Evolutionary conservation across 1,284 basidiomycete species (phyloP).

Genomic region (Inonotus hispidus): DNA sequence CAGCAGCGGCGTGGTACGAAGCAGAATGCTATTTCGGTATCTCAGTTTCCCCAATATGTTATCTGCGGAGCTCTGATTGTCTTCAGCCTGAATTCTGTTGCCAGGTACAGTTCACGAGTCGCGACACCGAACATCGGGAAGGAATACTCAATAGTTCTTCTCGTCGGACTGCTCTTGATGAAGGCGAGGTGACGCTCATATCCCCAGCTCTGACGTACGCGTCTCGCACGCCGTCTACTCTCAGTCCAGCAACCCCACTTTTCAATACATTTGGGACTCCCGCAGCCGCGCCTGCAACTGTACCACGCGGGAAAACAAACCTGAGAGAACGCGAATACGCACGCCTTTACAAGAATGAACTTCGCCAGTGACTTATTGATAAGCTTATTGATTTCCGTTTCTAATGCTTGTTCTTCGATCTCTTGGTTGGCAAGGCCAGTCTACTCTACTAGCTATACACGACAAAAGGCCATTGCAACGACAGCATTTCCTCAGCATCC

Average conservation of each 20-base stretch:
- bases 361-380: conserved; percentile 17
- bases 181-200: conserved; percentile 7
- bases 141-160: background rate
- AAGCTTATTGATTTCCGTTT: background rate
- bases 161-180: conserved; percentile 33
- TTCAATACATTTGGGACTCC: conserved; percentile 31
- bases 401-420: background rate
- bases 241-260: conserved; percentile 59
- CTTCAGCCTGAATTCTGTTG: background rate
- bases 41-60: background rate
- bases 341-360: conserved; percentile 9
- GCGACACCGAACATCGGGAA: background rate
- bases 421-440: conserved; percentile 2
- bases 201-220: conserved; percentile 54
- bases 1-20: background rate
- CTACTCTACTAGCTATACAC: background rate
- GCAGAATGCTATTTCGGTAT: background rate
- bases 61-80: background rate
- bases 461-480: background rate
- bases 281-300: conserved; percentile 14
- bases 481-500: background rate
- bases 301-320: conserved; percentile 7
- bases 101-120: background rate
- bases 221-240: conserved; percentile 51
- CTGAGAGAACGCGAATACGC: conserved; percentile 8